Conservation (phyloP, 1,139 yeast species). For the Candida neerlandica region DNA sequence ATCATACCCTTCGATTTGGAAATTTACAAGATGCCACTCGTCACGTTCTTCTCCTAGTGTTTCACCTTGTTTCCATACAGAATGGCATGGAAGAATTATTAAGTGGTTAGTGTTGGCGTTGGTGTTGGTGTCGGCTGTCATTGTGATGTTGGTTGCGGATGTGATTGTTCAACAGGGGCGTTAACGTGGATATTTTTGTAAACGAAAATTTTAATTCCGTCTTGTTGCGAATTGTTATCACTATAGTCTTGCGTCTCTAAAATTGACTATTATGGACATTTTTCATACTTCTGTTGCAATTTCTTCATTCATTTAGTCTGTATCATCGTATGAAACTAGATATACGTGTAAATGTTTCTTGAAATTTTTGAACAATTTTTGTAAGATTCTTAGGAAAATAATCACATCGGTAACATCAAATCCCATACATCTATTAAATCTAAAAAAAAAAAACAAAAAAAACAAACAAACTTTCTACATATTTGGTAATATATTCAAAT, state of each 20-base stretch:
- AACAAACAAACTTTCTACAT: background rate
- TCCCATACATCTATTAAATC: background rate
- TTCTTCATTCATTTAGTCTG: too few relatives aligned
- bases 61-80: constrained; percentile 54
- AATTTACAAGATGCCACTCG: constrained; percentile 68
- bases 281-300: too few relatives aligned
- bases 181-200: background rate
- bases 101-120: constrained; percentile 26
- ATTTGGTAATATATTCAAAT: constrained; percentile 22
- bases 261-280: too few relatives aligned
- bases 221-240: background rate
- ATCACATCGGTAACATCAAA: background rate
- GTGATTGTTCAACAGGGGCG: background rate
- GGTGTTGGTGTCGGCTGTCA: constrained; percentile 1
- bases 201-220: too few relatives aligned
- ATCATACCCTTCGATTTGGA: constrained; percentile 70
- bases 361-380: too few relatives aligned
- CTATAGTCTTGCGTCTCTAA: too few relatives aligned
- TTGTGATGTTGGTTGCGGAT: background rate
- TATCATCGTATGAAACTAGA: too few relatives aligned
- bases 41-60: constrained; percentile 37
- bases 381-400: too few relatives aligned
- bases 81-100: constrained; percentile 69
- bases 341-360: too few relatives aligned
- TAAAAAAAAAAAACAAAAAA: background rate